Percentiles rank a stretch among this genome's conserved stretches.
phyloP scores from a whole-genome alignment of 2,329 filamentous ascomycete genomes.

The Arthroderma sp. region DNA sequence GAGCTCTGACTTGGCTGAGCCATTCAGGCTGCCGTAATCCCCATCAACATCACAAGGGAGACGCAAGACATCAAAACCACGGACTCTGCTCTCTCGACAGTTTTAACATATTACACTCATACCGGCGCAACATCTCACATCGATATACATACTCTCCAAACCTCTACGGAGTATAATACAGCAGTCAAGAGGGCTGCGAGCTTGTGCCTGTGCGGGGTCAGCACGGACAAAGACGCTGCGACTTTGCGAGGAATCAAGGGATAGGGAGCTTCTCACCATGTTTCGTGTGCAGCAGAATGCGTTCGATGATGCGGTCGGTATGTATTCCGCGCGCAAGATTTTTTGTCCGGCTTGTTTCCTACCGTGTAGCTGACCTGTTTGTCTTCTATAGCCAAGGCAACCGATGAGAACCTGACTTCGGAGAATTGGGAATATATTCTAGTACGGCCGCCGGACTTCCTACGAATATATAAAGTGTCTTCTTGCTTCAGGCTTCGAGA shows the following conservation, averaged over 20 bases:
- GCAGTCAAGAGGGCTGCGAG: not conserved
- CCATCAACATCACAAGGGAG: not conserved
- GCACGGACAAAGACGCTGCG: not conserved
- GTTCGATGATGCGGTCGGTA: constrained; percentile 59
- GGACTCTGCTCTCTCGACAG: not conserved
- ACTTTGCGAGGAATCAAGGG: not conserved
- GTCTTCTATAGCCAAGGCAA: constrained; percentile 56
- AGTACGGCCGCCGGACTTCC: constrained; percentile 27
- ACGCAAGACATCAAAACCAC: not conserved
- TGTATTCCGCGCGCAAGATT: constrained; percentile 18
- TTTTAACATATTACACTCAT: not conserved
- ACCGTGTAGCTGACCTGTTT: constrained; percentile 20
- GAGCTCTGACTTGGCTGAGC: not conserved
- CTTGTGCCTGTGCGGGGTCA: not conserved
- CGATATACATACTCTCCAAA: not conserved
- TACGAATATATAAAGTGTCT: not conserved
- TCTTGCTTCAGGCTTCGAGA: not conserved
- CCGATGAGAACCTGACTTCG: constrained; percentile 91
- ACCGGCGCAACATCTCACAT: not conserved
- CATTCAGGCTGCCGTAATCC: not conserved
- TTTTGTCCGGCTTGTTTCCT: not conserved
- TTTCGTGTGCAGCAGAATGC: constrained; percentile 54
- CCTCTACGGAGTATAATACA: not conserved
- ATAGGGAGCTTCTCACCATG: constrained; percentile 29
- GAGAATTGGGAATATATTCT: constrained; percentile 66